These are phyloP conservation scores for Candida sakaeoensis DNA, from an alignment of 805 yeast genomes.

Conservation along the genomic window DNA sequence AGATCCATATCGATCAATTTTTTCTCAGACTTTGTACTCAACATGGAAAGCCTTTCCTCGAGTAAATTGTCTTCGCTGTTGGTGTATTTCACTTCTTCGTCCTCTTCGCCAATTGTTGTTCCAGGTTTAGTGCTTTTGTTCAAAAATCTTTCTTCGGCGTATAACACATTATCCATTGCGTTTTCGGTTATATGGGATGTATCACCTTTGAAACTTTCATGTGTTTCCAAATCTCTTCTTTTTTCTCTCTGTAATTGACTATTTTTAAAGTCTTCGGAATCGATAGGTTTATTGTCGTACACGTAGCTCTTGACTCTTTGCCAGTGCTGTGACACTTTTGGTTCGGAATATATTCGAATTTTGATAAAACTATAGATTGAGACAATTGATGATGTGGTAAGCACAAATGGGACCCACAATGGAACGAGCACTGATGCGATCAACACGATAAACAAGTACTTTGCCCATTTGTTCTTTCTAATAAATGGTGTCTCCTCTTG, in stretches of 20 bases:
- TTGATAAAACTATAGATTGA: constrained; percentile 40
- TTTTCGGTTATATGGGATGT: constrained; percentile 35
- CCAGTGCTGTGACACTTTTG: constrained; percentile 31
- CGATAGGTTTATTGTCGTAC: constrained; percentile 26
- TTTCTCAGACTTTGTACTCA: constrained; percentile 8
- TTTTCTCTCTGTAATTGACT: constrained; percentile 28
- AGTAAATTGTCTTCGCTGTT: constrained; percentile 12
- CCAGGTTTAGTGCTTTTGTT: constrained; percentile 6
- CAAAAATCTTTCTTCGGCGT: constrained; percentile 26
- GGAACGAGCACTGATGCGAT: constrained; percentile 36
- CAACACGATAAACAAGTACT: constrained; percentile 20
- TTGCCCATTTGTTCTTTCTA: constrained; percentile 24
- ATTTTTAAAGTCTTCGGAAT: constrained; percentile 27
- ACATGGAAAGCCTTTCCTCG: constrained; percentile 9
- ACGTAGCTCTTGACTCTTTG: constrained; percentile 27
- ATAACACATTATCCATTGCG: constrained; percentile 35
- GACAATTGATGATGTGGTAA: constrained; percentile 31
- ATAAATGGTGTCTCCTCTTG: constrained; percentile 39
- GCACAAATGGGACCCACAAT: constrained; percentile 47
- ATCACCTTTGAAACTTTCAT: constrained; percentile 39
- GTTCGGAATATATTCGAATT: constrained; percentile 23
- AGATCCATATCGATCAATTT: constrained; percentile 19
- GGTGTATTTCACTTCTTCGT: constrained; percentile 9
- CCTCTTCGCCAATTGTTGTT: constrained; percentile 10
- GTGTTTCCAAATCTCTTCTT: constrained; percentile 22